These are phyloP conservation scores for Cinnamomum micranthum DNA, from an alignment of 164 flowering plant genomes.

Conservation along the genomic window DNA sequence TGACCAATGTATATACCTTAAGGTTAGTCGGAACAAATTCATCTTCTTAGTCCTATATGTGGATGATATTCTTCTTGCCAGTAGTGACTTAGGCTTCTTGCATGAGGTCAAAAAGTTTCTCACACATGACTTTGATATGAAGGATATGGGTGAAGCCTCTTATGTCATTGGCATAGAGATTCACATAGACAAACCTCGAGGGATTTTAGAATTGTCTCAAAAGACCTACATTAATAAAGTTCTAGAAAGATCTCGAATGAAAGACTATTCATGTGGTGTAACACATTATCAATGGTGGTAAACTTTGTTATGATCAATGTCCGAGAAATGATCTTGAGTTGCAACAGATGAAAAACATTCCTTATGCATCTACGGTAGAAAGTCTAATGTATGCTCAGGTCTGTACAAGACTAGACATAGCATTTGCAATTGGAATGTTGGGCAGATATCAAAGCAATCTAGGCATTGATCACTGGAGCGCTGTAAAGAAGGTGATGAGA, in stretches of 20 bases:
- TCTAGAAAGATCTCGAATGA: neutral
- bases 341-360: neutral
- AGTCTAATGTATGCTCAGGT: neutral
- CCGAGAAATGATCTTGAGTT: neutral
- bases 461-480: neutral
- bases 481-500: neutral
- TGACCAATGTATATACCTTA: neutral
- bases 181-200: too few relatives aligned
- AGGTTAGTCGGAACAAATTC: too few relatives aligned
- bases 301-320: neutral
- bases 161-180: too few relatives aligned
- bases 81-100: neutral
- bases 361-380: neutral
- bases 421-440: neutral
- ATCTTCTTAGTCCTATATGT: too few relatives aligned
- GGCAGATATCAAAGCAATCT: neutral
- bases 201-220: too few relatives aligned
- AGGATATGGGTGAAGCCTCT: too few relatives aligned
- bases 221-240: too few relatives aligned
- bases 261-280: neutral
- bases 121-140: too few relatives aligned
- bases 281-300: neutral
- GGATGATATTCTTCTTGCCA: neutral
- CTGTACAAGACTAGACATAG: neutral
- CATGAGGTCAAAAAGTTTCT: neutral